Base-by-base conservation (phyloP, 2,329 filamentous ascomycete species). In the Aspergillus sp. region DNA sequence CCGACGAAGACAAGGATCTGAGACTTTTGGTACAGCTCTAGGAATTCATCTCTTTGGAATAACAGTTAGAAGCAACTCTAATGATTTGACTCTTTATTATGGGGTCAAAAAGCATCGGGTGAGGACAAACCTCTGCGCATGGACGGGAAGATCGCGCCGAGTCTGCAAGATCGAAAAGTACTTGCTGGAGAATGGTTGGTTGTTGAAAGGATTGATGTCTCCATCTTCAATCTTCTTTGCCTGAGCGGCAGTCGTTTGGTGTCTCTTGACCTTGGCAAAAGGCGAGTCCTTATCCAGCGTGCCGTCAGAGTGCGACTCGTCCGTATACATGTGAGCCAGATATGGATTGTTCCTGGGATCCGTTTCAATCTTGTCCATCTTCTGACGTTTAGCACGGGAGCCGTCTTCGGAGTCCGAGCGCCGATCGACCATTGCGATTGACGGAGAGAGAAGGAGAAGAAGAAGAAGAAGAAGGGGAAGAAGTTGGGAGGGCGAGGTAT, bases 1-100 rank as follows among this genome's bases (percentile, higher is more conserved):
- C 94, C 94, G 59, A 99, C 94, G 67, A 99, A 97, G 65, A 99
- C 94, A 56, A 99, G 85, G 62, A 99, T 97, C 76, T 99, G 94
- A 20, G 87, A 90, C 65, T 88, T 85, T 66, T 99, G 95, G 76
- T 95, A 99, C 67, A 96, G 84, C 68, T 92, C 79, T 55, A 99
- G 82, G 70, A 99, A 99, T 71, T 99, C 94, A 73, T 94, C 85
- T 72, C 89, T 89, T 52, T 13, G 11, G 36, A 3, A 41, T 20
- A 19, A 5, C n/a, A 31, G 34, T 50, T 50, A 50, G 48, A 34
- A n/a, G 9, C 11, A 44, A 20, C 16, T 13, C 11, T 17, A 5
- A 32, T n/a, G 21, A 7, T 45, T 6, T 34, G 9, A 36, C 20
- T 20, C 5, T 41, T 20, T n/a, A n/a, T n/a, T n/a, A n/a, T n/a